Evolutionary conservation across 805 yeast genomes (phyloP).

Genomic region (Candida boleticola): DNA sequence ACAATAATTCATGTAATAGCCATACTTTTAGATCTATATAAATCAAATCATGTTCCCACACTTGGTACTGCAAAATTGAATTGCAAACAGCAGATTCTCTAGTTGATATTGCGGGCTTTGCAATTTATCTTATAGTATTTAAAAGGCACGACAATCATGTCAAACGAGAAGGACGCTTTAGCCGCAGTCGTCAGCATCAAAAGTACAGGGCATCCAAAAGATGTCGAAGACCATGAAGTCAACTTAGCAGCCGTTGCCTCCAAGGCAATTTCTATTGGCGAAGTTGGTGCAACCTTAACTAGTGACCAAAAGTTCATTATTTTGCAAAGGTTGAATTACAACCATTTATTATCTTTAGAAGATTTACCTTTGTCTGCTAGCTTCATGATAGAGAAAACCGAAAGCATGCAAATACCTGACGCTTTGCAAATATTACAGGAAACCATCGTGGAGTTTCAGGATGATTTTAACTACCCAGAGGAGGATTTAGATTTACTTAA

Average conservation of each 20-base stretch:
- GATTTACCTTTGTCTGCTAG: conserved; percentile 29
- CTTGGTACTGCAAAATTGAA: neutral
- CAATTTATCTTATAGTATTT: too few species aligned
- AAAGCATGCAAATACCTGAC: conserved; percentile 31
- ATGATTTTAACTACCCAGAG: conserved; percentile 47
- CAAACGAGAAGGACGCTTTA: neutral
- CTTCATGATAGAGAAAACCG: conserved; percentile 25
- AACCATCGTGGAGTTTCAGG: conserved; percentile 39
- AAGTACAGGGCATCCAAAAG: neutral
- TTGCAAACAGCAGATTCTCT: neutral
- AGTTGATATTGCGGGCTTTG: too few species aligned
- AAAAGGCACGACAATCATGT: neutral
- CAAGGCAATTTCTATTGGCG: conserved; percentile 19
- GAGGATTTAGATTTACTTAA: conserved; percentile 33
- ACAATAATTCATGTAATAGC: neutral
- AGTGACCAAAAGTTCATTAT: conserved; percentile 26
- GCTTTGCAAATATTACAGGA: conserved; percentile 38
- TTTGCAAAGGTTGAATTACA: conserved; percentile 25
- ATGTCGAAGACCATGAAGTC: conserved; percentile 10
- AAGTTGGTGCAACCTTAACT: conserved; percentile 22
- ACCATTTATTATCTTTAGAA: conserved; percentile 24
- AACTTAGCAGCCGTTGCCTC: conserved; percentile 21
- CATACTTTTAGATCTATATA: too few species aligned
- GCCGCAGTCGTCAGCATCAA: neutral
- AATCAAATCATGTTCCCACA: neutral